phyloP scores from a whole-genome alignment of 495 filamentous ascomycete species.

The Lasiosphaeriaceae sp. region DNA sequence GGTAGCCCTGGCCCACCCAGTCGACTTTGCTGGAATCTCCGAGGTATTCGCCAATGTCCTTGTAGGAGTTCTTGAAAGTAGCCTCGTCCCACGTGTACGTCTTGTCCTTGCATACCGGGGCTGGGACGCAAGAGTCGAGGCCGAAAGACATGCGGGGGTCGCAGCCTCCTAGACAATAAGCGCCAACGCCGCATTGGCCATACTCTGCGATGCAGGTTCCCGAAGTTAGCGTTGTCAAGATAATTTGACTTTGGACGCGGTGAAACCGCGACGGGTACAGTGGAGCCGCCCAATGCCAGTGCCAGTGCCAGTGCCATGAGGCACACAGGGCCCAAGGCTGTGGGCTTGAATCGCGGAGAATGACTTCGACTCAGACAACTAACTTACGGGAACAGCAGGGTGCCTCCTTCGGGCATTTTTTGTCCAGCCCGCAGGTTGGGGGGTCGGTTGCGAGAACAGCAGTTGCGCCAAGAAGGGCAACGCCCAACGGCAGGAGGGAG shows the following conservation, averaged over 20 bases:
- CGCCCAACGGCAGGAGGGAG: constrained; percentile 32
- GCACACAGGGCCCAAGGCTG: background rate
- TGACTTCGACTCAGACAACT: background rate
- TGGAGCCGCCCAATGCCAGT: no score
- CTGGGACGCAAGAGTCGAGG: constrained; percentile 82
- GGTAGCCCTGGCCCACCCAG: constrained; percentile 83
- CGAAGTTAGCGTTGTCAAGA: constrained; percentile 16
- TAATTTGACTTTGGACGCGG: background rate
- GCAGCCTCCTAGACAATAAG: constrained; percentile 94
- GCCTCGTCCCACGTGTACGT: constrained; percentile 64
- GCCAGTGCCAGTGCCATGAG: no score
- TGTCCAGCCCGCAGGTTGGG: constrained; percentile 41
- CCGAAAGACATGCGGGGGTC: constrained; percentile 77
- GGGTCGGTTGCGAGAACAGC: constrained; percentile 31
- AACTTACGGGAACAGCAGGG: constrained; percentile 94
- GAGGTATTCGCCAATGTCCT: constrained; percentile 72
- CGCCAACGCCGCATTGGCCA: constrained; percentile 86
- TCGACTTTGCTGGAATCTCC: constrained; percentile 73
- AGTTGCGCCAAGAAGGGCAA: constrained; percentile 39
- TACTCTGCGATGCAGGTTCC: constrained; percentile 61
- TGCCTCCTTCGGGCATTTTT: constrained; percentile 66
- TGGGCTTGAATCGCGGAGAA: background rate
- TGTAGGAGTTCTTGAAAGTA: constrained; percentile 58
- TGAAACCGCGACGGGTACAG: background rate
- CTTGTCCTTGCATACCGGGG: constrained; percentile 71